These are phyloP conservation scores for Candida ipomoeae DNA, from an alignment of 805 yeast genomes.

Conservation along the genomic window DNA sequence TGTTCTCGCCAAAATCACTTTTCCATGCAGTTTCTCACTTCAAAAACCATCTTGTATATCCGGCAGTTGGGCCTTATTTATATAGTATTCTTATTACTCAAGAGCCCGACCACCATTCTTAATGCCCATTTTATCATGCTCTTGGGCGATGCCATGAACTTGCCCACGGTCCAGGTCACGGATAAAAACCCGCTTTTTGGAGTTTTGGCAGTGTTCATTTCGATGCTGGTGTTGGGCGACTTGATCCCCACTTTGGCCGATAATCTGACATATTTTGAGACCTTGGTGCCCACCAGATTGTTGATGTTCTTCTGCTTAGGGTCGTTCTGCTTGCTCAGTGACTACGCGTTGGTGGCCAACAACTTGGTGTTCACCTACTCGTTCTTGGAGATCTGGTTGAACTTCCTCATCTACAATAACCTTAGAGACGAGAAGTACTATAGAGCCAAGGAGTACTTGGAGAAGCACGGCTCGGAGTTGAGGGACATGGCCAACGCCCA, in stretches of 20 bases:
- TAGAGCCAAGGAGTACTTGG: slow-evolving; percentile 40
- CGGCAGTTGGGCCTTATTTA: slow-evolving; percentile 45
- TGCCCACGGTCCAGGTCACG: slow-evolving; percentile 32
- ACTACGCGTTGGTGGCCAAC: slow-evolving; percentile 50
- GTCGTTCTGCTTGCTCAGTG: slow-evolving; percentile 45
- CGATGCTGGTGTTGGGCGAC: slow-evolving; percentile 47
- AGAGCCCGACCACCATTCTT: slow-evolving; percentile 43
- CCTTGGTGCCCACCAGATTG: slow-evolving; percentile 57
- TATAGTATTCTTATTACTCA: slow-evolving; percentile 43
- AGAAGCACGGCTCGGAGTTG: slow-evolving; percentile 36
- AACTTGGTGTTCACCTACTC: slow-evolving; percentile 56
- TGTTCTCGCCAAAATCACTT: not conserved
- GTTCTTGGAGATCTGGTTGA: slow-evolving; percentile 67
- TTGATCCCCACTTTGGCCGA: slow-evolving; percentile 45
- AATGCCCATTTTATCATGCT: slow-evolving; percentile 47
- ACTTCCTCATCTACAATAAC: slow-evolving; percentile 56
- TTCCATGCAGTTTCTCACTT: slow-evolving; percentile 49
- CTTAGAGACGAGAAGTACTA: slow-evolving; percentile 60
- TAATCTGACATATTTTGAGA: slow-evolving; percentile 51
- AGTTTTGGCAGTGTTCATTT: slow-evolving; percentile 43
- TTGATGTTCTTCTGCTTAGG: slow-evolving; percentile 47
- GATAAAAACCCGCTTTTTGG: slow-evolving; percentile 47
- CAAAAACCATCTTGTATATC: slow-evolving; percentile 44
- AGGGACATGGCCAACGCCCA: slow-evolving; percentile 26
- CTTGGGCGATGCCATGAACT: slow-evolving; percentile 56